Conservation (phyloP, 805 yeast species). For the Teunomyces gatunensis region DNA sequence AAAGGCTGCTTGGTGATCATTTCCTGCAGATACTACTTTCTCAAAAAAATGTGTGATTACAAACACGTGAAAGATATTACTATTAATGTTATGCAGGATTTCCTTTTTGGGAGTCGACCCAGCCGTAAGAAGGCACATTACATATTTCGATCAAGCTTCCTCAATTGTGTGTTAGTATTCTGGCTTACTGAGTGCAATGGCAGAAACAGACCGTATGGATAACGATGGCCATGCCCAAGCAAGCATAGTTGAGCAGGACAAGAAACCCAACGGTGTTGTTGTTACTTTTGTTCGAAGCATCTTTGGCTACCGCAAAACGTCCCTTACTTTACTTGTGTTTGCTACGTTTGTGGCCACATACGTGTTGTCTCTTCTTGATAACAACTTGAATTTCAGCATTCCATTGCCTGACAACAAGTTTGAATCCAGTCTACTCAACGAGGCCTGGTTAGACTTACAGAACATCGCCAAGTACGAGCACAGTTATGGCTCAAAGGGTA, state of each 20-base stretch:
- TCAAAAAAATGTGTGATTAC: background rate
- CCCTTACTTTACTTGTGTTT: conserved; percentile 56
- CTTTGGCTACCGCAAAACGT: conserved; percentile 72
- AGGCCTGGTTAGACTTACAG: conserved; percentile 73
- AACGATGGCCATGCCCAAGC: background rate
- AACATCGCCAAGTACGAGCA: conserved; percentile 64
- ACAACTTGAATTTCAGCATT: conserved; percentile 37
- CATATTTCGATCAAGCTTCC: too few relatives aligned
- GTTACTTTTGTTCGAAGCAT: conserved; percentile 40
- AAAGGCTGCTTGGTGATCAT: too few relatives aligned
- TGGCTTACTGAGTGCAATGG: background rate
- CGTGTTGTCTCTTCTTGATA: conserved; percentile 36
- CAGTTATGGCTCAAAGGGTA: conserved; percentile 75
- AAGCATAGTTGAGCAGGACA: background rate
- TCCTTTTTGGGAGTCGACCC: background rate
- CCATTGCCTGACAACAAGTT: conserved; percentile 43
- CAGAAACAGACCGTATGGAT: background rate
- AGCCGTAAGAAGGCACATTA: background rate
- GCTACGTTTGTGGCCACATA: conserved; percentile 45
- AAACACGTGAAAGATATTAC: background rate
- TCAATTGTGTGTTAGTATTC: background rate
- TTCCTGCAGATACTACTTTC: too few relatives aligned
- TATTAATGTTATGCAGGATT: background rate
- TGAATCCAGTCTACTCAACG: conserved; percentile 30
- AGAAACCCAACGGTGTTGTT: conserved; percentile 12